Conservation (phyloP, 1,139 yeast species). For the Barnettozyma hawaiiensis region DNA sequence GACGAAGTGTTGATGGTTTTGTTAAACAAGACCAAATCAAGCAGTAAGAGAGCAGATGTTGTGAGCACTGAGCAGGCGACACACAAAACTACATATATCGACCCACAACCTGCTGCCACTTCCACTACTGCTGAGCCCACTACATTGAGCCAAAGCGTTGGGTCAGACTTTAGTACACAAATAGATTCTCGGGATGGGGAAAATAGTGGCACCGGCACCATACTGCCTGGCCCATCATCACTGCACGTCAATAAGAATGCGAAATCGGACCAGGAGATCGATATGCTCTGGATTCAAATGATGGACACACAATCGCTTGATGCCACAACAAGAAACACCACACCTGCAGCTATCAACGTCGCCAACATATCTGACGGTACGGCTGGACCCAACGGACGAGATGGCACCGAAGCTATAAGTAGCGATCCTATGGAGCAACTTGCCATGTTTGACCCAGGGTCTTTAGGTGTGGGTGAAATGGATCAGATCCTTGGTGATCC, state of each 20-base stretch:
- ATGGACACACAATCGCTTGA: conserved; percentile 10
- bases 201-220: too few relatives aligned
- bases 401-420: background rate
- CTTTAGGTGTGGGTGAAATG: conserved; percentile 14
- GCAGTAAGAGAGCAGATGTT: conserved; percentile 1
- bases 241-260: conserved; percentile 18
- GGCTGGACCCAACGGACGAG: background rate
- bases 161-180: background rate
- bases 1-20: conserved; percentile 15
- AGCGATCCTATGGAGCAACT: background rate
- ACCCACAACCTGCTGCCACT: background rate
- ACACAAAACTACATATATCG: background rate
- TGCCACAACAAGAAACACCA: background rate
- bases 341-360: background rate
- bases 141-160: background rate
- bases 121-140: background rate
- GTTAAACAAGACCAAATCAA: conserved; percentile 12
- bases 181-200: background rate
- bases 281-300: conserved; percentile 23
- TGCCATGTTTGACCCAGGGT: conserved; percentile 1
- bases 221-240: conserved; percentile 11
- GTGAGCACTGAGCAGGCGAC: conserved; percentile 1
- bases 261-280: conserved; percentile 19
- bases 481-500: conserved; percentile 18
- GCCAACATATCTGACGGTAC: background rate